Base-by-base conservation (phyloP, 352 stramenopile genomes). In the Phytophthora pluvialis region DNA sequence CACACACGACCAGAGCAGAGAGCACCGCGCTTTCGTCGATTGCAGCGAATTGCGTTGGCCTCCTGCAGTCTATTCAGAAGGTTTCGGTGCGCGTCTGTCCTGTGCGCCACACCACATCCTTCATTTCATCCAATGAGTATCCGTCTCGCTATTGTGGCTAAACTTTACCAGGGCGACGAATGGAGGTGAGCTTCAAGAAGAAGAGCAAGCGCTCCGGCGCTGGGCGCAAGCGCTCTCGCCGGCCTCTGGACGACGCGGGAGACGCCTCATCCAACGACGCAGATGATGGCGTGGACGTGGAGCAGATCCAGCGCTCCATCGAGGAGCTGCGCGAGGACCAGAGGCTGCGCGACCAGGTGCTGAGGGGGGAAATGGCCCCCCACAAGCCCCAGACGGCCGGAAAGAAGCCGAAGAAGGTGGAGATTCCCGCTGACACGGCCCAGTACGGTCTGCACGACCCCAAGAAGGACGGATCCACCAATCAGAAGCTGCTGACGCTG, bases 321-420 rank as follows among this genome's bases (percentile, higher is more conserved):
- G 67, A 87, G 43, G 83, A 93, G 65, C 58, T 95, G 31, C 75
- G 73, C 8, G 83, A 93, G 54, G 86, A 95, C 61, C 86, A 93
- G 65, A 69, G 69, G 39, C 60, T 90, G 26, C 80, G 86, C 0
- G 66, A 80, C 10, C 71, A 87, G 44, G 45, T 86, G 16, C 55
- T 81, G 31, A 70, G 67, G 7, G 54, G 71, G 29, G 78, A 88
- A 48, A 42, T 75, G 25, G 61, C 26, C 8, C 55, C 7, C 8
- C 48, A 54, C 32, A 72, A 74, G 38, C 43, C 49, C 4, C 53
- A 70, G 39, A 48, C 62, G 56, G 25, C 55, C 15, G 39, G 53
- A 38, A 60, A 54, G 12, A n/a, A 48, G 26, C 49, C 64, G 18
- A 63, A 68, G 44, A 66, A 46, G 44, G 10, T n/a, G 29, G 50